Percentiles rank a stretch among this genome's conserved stretches.
phyloP scores from a whole-genome alignment of 2,329 filamentous ascomycete species.

The Sporothrix sp. region DNA sequence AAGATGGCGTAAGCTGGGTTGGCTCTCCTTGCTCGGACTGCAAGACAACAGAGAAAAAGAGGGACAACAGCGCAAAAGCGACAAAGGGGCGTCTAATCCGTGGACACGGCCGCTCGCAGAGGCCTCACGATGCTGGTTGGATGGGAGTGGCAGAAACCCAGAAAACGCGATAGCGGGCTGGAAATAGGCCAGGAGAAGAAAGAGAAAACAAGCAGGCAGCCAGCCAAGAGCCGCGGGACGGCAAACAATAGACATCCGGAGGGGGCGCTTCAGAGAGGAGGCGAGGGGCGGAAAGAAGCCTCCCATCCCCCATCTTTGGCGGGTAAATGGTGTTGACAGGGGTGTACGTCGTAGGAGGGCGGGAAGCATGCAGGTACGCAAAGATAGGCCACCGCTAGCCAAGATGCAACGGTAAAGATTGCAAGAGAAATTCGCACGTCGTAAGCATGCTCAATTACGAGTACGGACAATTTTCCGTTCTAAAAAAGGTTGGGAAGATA shows the following conservation, averaged over 20 bases:
- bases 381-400: too few species aligned
- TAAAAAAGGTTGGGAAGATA: too few species aligned
- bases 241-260: not conserved
- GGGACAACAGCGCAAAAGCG: not conserved
- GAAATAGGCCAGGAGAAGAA: not conserved
- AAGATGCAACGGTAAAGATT: too few species aligned
- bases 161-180: not conserved
- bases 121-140: not conserved
- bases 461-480: too few species aligned
- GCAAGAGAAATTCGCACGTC: too few species aligned
- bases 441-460: not conserved
- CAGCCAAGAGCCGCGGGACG: not conserved
- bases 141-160: not conserved
- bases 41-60: not conserved
- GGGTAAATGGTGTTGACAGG: not conserved
- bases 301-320: not conserved
- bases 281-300: not conserved
- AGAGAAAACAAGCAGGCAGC: not conserved
- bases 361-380: constrained; percentile 1
- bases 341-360: constrained; percentile 4
- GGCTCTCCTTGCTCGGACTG: constrained; percentile 1
- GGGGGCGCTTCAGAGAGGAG: not conserved
- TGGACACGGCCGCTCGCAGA: constrained; percentile 2
- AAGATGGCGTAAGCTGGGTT: not conserved
- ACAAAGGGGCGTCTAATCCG: not conserved